These are phyloP conservation scores for Oryza brachyantha DNA, from an alignment of 176 grass and related monocot genomes.

Conservation along the genomic window DNA sequence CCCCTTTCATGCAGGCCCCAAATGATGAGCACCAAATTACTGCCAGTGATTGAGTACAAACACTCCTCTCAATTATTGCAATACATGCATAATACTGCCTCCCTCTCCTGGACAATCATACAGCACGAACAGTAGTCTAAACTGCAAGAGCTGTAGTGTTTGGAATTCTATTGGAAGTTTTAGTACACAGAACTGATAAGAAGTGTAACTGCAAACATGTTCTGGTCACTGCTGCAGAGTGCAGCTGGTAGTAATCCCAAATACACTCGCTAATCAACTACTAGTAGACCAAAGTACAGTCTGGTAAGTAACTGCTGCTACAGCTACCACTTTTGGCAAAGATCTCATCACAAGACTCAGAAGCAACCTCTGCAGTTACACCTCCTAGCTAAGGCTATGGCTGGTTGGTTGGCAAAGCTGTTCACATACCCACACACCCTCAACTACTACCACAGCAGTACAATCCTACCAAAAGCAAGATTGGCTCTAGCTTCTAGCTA, in stretches of 20 bases:
- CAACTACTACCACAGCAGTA: not conserved
- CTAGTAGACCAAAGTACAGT: not conserved
- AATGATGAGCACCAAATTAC: constrained; percentile 11
- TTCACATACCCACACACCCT: not conserved
- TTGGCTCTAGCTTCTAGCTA: not conserved
- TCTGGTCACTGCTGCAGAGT: not conserved
- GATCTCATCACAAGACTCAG: not conserved
- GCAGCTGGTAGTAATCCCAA: not conserved
- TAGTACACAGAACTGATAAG: not conserved
- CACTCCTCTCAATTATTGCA: not conserved
- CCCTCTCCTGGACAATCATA: not conserved
- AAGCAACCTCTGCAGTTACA: not conserved
- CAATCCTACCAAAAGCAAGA: not conserved
- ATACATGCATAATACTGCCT: not conserved
- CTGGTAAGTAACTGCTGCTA: not conserved
- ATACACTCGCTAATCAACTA: not conserved
- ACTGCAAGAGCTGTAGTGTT: no score
- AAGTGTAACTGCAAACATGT: not conserved
- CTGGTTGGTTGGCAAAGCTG: not conserved
- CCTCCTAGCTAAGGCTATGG: not conserved
- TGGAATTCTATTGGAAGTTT: not conserved
- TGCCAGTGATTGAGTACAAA: not conserved
- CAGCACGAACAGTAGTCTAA: no score
- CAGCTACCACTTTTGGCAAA: not conserved
- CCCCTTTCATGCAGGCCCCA: not conserved